Evolutionary conservation across 2,329 filamentous ascomycete species (phyloP), one percentile per base, ranked within the genome.

Genomic region (Periconia macrospinosa): DNA sequence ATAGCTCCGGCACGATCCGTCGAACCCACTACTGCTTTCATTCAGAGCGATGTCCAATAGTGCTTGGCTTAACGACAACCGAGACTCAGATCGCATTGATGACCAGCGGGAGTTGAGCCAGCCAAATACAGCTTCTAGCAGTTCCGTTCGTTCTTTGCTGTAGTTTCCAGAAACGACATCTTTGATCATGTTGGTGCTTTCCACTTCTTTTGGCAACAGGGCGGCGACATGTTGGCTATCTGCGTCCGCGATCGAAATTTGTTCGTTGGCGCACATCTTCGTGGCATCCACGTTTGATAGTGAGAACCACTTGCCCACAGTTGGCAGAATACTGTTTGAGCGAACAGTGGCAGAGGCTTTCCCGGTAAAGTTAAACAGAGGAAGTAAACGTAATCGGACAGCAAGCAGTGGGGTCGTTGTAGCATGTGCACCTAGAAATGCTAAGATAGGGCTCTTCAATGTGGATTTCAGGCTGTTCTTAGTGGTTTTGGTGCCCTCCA

Each of bases 41-140:
- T 61, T 76, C 48, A 88, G 81, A 1, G 84, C 82, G 41, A 88
- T 74, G 35, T 85, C 81, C 13, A 92, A 76, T 65, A 92, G 78
- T 56, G 80, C 81, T 56, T 85, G 79, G 6, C 87, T 86, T 18
- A 86, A 79, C 10, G 81, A 76, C 17, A 82, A 78, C 64, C 84
- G 86, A 18, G 81, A 75, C 13, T 87, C 83, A 6, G 81, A 78
- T 68, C 89, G 91, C 77, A 92, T 83, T 0, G 79, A 81, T 2
- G 84, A 71, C 91, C 92, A 97, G 56, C 93, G 83, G 54, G 83
- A 80, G 53, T 83, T 81, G 19, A 96, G 78, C 37, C 88, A 86
- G 41, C 81, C 77, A 67, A 95, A 93, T 20, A 87, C 83, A 30
- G 85, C 82, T 19, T 78, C 76, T 15, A 87, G 76, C 42, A 95